Conservation (phyloP, 1,284 basidiomycete species). For the Rhodotorula sp. region DNA sequence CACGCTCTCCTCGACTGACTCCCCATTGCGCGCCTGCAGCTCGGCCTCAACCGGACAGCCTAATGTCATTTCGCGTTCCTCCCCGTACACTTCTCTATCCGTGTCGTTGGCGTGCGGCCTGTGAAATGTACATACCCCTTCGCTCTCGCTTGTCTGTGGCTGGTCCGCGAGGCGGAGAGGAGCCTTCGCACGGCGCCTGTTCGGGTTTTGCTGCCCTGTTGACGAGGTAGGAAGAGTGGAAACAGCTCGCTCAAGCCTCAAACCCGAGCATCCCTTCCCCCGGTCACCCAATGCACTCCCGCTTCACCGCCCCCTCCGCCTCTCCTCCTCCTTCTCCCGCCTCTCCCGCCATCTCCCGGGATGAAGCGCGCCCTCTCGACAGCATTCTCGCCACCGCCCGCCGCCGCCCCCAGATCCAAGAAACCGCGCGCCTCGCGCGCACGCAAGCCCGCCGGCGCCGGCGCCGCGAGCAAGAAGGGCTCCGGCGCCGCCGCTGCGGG, state of each 20-base stretch:
- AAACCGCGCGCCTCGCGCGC: constrained; percentile 7
- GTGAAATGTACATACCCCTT: constrained; percentile 2
- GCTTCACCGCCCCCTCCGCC: not conserved
- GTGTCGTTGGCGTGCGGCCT: not conserved
- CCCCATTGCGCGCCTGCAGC: not conserved
- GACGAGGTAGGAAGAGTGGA: no score
- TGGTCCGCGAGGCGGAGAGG: no score
- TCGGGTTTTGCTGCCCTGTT: no score
- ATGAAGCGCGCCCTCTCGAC: constrained; percentile 25
- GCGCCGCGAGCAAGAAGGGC: constrained; percentile 4
- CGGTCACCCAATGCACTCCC: no score
- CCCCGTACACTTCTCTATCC: not conserved
- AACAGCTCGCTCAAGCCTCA: no score
- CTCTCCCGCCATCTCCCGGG: not conserved
- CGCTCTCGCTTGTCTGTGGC: not conserved
- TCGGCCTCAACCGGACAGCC: constrained; percentile 29
- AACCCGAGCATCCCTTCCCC: no score
- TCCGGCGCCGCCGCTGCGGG: constrained; percentile 1
- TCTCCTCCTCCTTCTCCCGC: not conserved
- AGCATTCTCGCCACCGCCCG: constrained; percentile 24
- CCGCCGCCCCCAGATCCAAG: constrained; percentile 6
- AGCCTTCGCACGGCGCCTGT: not conserved
- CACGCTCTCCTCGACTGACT: not conserved
- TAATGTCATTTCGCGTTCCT: not conserved
- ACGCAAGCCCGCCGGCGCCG: not conserved